Conservation (phyloP, 371 early-diverging fungal species). For the Mycotypha africana region DNA sequence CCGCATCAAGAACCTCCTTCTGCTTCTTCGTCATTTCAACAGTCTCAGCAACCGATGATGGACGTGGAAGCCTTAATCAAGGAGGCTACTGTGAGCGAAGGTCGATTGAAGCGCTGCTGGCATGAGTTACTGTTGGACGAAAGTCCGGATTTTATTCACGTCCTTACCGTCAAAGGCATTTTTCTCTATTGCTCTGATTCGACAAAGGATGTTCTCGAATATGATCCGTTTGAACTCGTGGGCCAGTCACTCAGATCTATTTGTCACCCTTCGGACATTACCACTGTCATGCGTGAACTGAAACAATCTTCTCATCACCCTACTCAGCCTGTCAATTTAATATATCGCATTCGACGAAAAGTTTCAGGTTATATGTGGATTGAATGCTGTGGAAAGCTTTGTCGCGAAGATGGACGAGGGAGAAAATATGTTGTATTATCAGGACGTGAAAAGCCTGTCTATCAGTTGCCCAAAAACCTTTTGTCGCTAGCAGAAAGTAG, state of each 20-base stretch:
- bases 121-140: constrained; percentile 34
- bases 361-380: constrained; percentile 54
- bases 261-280: constrained; percentile 61
- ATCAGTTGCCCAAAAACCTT: constrained; percentile 21
- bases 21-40: no score
- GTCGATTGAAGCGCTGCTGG: constrained; percentile 22
- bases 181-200: constrained; percentile 54
- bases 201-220: constrained; percentile 36
- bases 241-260: constrained; percentile 50
- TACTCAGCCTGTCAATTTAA: constrained; percentile 39
- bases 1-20: no score
- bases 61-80: constrained; percentile 25
- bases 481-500: constrained; percentile 14
- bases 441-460: constrained; percentile 45
- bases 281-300: constrained; percentile 57
- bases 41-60: no score
- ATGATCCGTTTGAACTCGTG: constrained; percentile 44
- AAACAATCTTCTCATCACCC: constrained; percentile 31
- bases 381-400: constrained; percentile 52
- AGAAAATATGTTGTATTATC: constrained; percentile 59
- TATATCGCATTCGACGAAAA: constrained; percentile 54
- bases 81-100: constrained; percentile 27
- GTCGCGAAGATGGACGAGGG: constrained; percentile 53
- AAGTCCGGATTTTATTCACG: constrained; percentile 53
- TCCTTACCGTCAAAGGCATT: constrained; percentile 58